Evolutionary conservation across 2,329 filamentous ascomycete genomes (phyloP), one percentile per base, ranked within the genome.

Genomic region (Helminthosporium solani): DNA sequence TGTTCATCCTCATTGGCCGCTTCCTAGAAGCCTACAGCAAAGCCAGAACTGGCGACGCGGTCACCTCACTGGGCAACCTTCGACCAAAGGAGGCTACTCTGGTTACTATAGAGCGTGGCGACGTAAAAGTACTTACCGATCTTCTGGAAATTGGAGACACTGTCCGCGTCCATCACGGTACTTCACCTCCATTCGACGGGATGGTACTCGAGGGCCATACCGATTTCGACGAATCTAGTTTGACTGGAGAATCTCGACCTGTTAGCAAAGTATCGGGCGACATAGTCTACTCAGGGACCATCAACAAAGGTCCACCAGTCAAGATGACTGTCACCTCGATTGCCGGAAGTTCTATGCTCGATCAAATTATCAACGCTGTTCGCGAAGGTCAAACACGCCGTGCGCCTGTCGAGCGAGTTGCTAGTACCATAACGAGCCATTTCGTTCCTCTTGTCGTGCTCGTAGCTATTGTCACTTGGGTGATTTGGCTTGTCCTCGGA

Each of bases 11-110:
- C 1, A 75, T 79, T 34, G 82, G 82, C 12, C 78, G 86, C n/a
- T 78, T 87, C 38, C 82, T 91, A 11, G 92, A 96, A 73, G 85
- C 88, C 1, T 95, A 94, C 73, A 95, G 88, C 77, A 96, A 96
- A 70, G 86, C 90, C 0, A 92, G 87, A 61, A 90, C 91, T 0
- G 90, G 90, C 1, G 87, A 95, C 66, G 91, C 91, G 0, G 86
- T 96, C 2, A 83, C 87, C 27, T 84, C 87, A 50, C 75, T 96
- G 3, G 85, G 86, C 2, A 89, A 86, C 51, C 77, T 96, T 25
- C 80, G 88, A 14, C 90, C 91, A 0, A 84, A 81, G 0, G 87
- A 88, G 42, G 90, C 91, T 1, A 74, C 87, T 3, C 75, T 96
- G 9, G 73, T 94, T 3, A 78, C 80, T 44, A 63, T 75, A 1